A percentile compares a stretch with the other conserved stretches of the same genome.
Evolutionary conservation across 371 early-diverging fungal genomes (phyloP).

Genomic region (Mucor lusitanicus): DNA sequence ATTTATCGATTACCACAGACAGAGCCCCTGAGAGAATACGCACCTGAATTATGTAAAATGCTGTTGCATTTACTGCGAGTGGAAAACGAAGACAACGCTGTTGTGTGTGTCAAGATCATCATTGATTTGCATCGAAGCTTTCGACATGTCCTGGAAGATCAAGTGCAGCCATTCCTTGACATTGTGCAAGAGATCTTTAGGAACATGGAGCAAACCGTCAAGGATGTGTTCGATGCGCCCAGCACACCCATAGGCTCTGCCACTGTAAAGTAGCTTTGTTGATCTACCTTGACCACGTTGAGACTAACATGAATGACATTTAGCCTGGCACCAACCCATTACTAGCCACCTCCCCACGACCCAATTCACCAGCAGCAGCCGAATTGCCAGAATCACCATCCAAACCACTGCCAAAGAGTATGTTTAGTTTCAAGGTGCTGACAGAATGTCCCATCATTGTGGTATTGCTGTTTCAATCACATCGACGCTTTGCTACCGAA

Average conservation of each 20-base stretch:
- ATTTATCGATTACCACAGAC: constrained; percentile 91
- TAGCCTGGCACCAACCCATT: constrained; percentile 60
- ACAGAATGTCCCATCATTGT: constrained; percentile 98
- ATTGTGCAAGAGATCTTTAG: constrained; percentile 90
- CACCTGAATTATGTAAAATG: constrained; percentile 58
- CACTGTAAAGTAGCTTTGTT: constrained; percentile 42
- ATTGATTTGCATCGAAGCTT: constrained; percentile 92
- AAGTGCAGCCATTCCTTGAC: constrained; percentile 89
- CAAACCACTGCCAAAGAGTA: constrained; percentile 74
- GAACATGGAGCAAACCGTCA: constrained; percentile 86
- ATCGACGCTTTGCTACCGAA: constrained; percentile 75
- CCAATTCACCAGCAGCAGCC: constrained; percentile 73
- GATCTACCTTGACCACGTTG: not conserved
- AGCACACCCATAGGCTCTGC: constrained; percentile 55
- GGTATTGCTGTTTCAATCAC: constrained; percentile 88
- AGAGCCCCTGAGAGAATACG: constrained; percentile 70
- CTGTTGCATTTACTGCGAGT: constrained; percentile 78
- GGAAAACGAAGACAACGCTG: constrained; percentile 98
- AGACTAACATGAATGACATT: no score
- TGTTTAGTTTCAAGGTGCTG: constrained; percentile 93
- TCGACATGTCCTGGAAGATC: constrained; percentile 77
- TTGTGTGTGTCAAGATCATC: constrained; percentile 91
- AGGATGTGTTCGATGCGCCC: constrained; percentile 76
- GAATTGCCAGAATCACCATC: constrained; percentile 64
- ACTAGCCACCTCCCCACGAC: constrained; percentile 68